Percentiles rank a stretch among this genome's conserved stretches.
Conservation (phyloP, 208 protist genomes). For the Acanthamoeba sp. region DNA sequence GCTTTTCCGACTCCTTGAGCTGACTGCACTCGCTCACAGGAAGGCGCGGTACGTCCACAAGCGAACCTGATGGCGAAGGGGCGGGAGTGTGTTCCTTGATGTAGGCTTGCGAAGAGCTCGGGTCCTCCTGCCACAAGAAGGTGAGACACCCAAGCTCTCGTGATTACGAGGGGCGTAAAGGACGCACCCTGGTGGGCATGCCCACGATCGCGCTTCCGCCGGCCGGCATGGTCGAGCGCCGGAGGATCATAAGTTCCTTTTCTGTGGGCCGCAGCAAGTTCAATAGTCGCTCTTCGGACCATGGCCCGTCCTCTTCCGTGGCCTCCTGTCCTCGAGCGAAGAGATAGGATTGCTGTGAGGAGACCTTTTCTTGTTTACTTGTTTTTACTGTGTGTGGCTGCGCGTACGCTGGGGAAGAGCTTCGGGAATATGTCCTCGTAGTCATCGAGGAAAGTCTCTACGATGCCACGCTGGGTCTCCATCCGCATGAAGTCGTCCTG, state of each 20-base stretch:
- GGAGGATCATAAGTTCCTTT: not conserved
- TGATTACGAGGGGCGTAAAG: no score
- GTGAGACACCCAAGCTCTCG: not conserved
- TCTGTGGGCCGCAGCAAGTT: not conserved
- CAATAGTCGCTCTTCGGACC: not conserved
- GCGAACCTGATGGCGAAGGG: not conserved
- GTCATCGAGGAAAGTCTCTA: conserved; percentile 73
- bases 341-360: no score
- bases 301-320: conserved; percentile 11
- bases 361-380: no score
- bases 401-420: not conserved
- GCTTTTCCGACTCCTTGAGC: not conserved
- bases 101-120: not conserved
- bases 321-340: not conserved
- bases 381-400: no score
- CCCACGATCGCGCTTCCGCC: not conserved
- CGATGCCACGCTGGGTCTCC: conserved; percentile 47
- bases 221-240: not conserved
- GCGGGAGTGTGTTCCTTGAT: not conserved
- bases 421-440: conserved; percentile 72
- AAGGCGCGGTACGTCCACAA: not conserved
- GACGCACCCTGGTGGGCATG: not conserved
- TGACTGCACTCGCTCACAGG: not conserved
- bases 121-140: not conserved
- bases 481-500: conserved; percentile 74